Evolutionary conservation across 2,329 filamentous ascomycete genomes (phyloP).

Genomic region (Gyromitra esculenta): DNA sequence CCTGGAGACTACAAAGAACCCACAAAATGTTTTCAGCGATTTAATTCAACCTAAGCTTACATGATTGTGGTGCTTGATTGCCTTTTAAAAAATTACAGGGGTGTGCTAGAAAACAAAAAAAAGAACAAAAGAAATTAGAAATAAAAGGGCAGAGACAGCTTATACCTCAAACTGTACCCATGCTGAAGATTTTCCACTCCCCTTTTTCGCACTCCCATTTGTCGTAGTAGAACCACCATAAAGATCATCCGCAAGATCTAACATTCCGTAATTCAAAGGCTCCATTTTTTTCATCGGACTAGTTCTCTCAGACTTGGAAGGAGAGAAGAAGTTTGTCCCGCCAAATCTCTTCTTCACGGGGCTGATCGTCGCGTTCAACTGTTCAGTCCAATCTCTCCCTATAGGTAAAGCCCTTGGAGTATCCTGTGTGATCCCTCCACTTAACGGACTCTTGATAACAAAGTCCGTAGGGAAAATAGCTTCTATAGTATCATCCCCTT

Average conservation of each 20-base stretch:
- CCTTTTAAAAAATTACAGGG: slow-evolving; percentile 68
- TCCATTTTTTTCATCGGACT: slow-evolving; percentile 52
- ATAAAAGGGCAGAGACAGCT: slow-evolving; percentile 65
- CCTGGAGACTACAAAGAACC: slow-evolving; percentile 51
- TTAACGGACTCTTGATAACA: slow-evolving; percentile 52
- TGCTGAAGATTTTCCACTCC: slow-evolving; percentile 68
- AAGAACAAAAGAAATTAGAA: slow-evolving; percentile 57
- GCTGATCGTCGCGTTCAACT: slow-evolving; percentile 92
- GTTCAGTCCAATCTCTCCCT: slow-evolving; percentile 90
- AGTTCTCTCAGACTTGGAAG: slow-evolving; percentile 34
- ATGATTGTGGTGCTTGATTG: slow-evolving; percentile 47
- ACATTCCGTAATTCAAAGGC: slow-evolving; percentile 54
- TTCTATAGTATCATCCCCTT: slow-evolving; percentile 47
- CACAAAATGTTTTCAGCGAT: slow-evolving; percentile 52
- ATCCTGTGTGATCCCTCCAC: slow-evolving; percentile 59
- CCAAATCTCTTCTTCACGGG: slow-evolving; percentile 73
- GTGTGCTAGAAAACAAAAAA: slow-evolving; percentile 58
- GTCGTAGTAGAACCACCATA: slow-evolving; percentile 91
- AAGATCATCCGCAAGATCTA: slow-evolving; percentile 70
- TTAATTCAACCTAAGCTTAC: slow-evolving; percentile 52
- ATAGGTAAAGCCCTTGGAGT: slow-evolving; percentile 64
- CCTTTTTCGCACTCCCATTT: slow-evolving; percentile 68
- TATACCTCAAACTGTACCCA: slow-evolving; percentile 87
- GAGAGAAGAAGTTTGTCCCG: slow-evolving; percentile 53
- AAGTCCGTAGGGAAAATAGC: slow-evolving; percentile 24